Base-by-base conservation (phyloP, 805 yeast species). In the Ogataea parapolymorpha region DNA sequence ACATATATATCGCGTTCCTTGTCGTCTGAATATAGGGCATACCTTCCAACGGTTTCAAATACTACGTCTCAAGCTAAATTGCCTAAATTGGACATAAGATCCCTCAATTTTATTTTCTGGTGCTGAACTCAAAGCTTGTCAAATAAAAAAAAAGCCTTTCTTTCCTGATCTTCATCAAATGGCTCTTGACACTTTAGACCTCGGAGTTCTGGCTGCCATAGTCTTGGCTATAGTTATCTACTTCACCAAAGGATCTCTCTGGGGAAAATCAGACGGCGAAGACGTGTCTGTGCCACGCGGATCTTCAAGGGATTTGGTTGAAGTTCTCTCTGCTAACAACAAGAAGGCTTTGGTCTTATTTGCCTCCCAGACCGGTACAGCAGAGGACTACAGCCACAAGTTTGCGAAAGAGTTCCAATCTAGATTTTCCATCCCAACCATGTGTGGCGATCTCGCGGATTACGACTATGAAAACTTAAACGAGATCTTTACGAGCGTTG, bases 361-460 rank as follows among this genome's bases (percentile, higher is more conserved):
- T 61, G 98, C 96, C 13, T 90, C 98, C 11, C 99, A 93, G 67
- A 93, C 99, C 5, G 99, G 99, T 49, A 93, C 99, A 13, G 96
- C 98, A 32, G 99, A 93, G 67, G 99, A 93, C 59, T 91, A 89
- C 56, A 95, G 97, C 14, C 77, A 83, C 53, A 86, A 91, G 60
- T 81, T 89, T 53, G 80, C 95, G 35, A 89, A 90, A 59, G 99
- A 93, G 61, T 79, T 91, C 55, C 79, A 80, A 53, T 71, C 95
- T 20, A 77, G 83, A 61, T 90, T 84, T 59, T 87, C 90, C 32
- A 72, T 93, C 52, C 79, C 81, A 49, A 79, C 91, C 2, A 79
- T 93, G 83, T 79, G 83, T 44, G 93, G 83, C 7, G 98, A 91
- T 63, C 73, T 89, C 37, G 95, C 90, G 31, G 91, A 86, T 57